phyloP scores from a whole-genome alignment of 768 basidiomycete genomes.

The Hericium alpestre region DNA sequence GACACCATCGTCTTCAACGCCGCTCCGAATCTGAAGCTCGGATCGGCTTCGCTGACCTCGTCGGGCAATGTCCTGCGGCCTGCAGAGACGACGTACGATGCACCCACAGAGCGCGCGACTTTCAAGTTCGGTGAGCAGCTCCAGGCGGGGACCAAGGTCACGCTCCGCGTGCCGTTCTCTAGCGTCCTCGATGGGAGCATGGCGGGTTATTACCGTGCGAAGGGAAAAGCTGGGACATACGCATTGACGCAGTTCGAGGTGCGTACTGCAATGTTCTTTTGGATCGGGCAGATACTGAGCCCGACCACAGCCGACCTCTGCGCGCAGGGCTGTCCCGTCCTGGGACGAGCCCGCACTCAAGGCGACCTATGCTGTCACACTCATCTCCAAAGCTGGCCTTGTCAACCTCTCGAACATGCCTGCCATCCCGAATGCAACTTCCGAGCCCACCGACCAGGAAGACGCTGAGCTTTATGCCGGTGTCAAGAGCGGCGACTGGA shows the following conservation, averaged over 20 bases:
- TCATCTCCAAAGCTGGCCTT: constrained; percentile 70
- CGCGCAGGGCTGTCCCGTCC: constrained; percentile 74
- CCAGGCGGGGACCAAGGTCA: constrained; percentile 59
- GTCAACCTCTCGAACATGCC: constrained; percentile 86
- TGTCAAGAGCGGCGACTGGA: constrained; percentile 47
- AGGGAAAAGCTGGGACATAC: constrained; percentile 56
- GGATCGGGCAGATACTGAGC: neutral
- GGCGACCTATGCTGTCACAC: constrained; percentile 65
- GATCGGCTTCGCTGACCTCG: constrained; percentile 39
- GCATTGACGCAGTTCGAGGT: constrained; percentile 88
- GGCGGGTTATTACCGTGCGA: constrained; percentile 78
- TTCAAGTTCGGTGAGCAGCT: constrained; percentile 48
- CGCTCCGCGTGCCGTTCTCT: constrained; percentile 57
- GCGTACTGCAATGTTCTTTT: neutral
- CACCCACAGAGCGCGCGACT: constrained; percentile 51
- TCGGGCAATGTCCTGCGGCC: constrained; percentile 43
- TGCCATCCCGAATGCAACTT: constrained; percentile 34
- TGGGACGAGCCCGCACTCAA: constrained; percentile 93
- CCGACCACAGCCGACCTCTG: constrained; percentile 60
- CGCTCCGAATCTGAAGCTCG: constrained; percentile 44
- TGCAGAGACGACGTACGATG: constrained; percentile 39
- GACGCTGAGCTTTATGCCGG: constrained; percentile 10
- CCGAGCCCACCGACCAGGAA: constrained; percentile 14
- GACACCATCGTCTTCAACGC: constrained; percentile 54
- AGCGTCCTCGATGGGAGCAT: constrained; percentile 59